Evolutionary conservation across 2,329 filamentous ascomycete genomes (phyloP), one percentile per base, ranked within the genome.

Genomic region (Colletotrichum falcatum): DNA sequence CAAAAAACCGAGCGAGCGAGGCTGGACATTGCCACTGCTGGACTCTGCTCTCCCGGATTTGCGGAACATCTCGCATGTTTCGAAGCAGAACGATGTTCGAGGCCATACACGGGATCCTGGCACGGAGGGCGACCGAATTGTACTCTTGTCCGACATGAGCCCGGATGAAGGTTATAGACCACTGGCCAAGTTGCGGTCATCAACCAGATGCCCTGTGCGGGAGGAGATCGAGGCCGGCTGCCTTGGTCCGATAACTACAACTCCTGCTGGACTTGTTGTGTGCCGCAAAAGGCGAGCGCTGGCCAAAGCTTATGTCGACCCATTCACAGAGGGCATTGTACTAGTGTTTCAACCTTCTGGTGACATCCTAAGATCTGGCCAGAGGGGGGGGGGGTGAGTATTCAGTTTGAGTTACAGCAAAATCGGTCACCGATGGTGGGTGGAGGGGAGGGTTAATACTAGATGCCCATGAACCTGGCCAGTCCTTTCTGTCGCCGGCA

Each of bases 241-340:
- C 67, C 30, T 56, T 59, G 51, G 51, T 37, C 65, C 48, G 58
- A 63, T 70, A 60, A 59, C 62, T 67, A 46, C 62, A 58, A 67
- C 62, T 59, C 64, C 68, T 26, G 58, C 58, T 59, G 46, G 35
- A 58, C 53, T 58, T 65, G 58, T 53, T 46, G 51, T 37, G 37
- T 54, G 42, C 26, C 44, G 64, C 67, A 67, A 63, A 65, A 39
- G 58, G 46, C 58, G 58, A 63, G 30, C 18, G 64, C 33, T 67
- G 58, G 58, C 68, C 68, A 68, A 70, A 70, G 64, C 68, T 70
- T 70, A 68, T 64, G 62, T 68, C 59, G 61, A 54, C 68, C 39
- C 64, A 59, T 70, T 63, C 28, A 33, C 16, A 39, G 37, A 67
- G 48, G 68, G 39, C 58, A 62, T 59, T 67, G 53, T 64, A 59